A percentile compares a stretch with the other conserved stretches of the same genome.
Conservation (phyloP, 2,329 filamentous ascomycete genomes). For the Dothiorella sarmentorum region DNA sequence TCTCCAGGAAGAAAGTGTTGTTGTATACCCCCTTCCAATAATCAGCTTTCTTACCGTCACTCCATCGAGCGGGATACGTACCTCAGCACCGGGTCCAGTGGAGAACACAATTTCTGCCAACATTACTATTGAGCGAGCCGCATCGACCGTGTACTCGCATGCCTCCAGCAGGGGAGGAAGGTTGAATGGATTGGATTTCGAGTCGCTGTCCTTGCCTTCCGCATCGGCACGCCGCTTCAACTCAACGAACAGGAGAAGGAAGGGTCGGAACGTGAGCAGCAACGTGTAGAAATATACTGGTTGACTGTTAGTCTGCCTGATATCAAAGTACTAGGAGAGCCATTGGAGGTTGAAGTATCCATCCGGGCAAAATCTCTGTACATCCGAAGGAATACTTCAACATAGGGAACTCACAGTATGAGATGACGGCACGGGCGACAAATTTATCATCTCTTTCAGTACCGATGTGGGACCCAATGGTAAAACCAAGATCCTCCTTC, state of each 20-base stretch:
- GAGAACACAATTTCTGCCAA: slow-evolving; percentile 5
- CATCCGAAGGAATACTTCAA: background rate
- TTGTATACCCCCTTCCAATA: slow-evolving; percentile 7
- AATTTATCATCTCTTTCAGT: slow-evolving; percentile 1
- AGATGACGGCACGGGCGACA: slow-evolving; percentile 4
- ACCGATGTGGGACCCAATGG: background rate
- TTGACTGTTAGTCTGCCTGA: background rate
- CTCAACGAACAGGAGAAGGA: slow-evolving; percentile 15
- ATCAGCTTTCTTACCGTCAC: no score
- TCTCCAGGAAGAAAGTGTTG: slow-evolving; percentile 17
- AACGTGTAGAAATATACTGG: slow-evolving; percentile 13
- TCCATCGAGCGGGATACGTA: background rate
- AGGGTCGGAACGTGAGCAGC: slow-evolving; percentile 14
- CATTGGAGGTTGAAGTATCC: background rate
- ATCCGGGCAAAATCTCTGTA: background rate
- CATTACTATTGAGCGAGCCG: slow-evolving; percentile 13
- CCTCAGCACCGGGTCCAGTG: slow-evolving; percentile 2
- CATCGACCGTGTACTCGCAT: slow-evolving; percentile 13
- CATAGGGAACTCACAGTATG: background rate
- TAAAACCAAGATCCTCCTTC: slow-evolving; percentile 11
- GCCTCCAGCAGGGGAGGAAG: slow-evolving; percentile 15
- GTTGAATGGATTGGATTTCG: slow-evolving; percentile 13
- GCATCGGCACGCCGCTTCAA: slow-evolving; percentile 13
- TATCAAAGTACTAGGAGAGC: no score
- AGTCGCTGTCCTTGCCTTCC: background rate